Base-by-base conservation (phyloP, 1,284 basidiomycete species). In the Ceratobasidium sp. region DNA sequence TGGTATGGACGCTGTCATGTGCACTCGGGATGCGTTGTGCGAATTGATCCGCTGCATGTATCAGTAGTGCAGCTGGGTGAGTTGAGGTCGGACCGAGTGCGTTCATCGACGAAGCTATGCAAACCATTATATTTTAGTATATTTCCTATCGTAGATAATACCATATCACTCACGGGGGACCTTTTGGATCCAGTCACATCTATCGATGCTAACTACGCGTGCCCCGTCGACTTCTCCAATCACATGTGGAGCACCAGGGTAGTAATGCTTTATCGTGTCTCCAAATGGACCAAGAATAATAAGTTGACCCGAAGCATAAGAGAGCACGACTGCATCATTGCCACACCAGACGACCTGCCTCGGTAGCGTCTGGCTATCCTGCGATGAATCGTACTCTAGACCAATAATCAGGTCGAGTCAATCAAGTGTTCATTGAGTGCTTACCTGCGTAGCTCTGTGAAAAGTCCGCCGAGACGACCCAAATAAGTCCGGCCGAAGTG, bases 391-490 rank as follows among this genome's bases (percentile, higher is more conserved):
- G 65, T 75, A 73, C 70, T 74, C 65, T 69, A 69, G 6, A 14
- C 53, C 32, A n/a, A 45, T 46, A 8, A 36, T 9, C 58, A 23
- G 30, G 36, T 46, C 52, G 28, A 69, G 16, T n/a, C 16, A 23
- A 21, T 69, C 18, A 4, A 28, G 18, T 32, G 26, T 10, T 14
- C 32, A 18, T 21, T 32, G 10, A 58, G 58, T 3, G 32, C 65
- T 57, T 41, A 58, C 65, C 65, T 12, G 72, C 52, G 72, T 36
- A 59, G 77, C 88, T 93, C 43, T 94, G 87, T 74, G 93, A 90
- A 78, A 98, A 97, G 80, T 98, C 95, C 18, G 92, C 88, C 5
- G 94, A 96, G 16, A 97, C 93, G 48, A 99, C 97, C 91, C 93
- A 95, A 21, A 98, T 86, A 12, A 86, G 84, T 10, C 89, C 90